These are phyloP conservation scores for Trichomonascaceae sp. DNA, from an alignment of 1,139 yeast species.

Conservation along the genomic window DNA sequence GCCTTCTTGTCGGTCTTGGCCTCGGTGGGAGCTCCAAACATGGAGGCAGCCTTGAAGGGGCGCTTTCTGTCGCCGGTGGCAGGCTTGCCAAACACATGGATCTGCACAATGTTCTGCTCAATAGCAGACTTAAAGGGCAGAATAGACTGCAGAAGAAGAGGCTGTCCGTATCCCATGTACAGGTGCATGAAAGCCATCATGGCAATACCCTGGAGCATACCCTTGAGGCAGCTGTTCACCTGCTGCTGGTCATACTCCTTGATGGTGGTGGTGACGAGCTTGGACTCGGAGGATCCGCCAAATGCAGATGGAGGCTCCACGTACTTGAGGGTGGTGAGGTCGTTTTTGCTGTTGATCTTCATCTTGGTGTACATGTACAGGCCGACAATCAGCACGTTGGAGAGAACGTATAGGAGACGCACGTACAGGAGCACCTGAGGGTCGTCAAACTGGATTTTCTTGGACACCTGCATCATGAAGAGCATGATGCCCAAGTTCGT, in stretches of 20 bases:
- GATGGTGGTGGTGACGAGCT: conserved; percentile 75
- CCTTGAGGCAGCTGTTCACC: conserved; percentile 61
- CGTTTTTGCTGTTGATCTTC: conserved; percentile 57
- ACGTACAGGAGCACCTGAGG: conserved; percentile 64
- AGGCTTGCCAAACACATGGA: conserved; percentile 73
- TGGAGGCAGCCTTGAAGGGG: conserved; percentile 85
- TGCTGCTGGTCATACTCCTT: conserved; percentile 90
- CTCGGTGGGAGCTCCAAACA: conserved; percentile 60
- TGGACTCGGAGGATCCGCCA: conserved; percentile 61
- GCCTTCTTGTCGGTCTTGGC: conserved; percentile 76
- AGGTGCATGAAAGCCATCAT: conserved; percentile 99
- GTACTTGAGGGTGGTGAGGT: conserved; percentile 82
- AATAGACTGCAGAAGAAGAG: conserved; percentile 87
- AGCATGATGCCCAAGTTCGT: conserved; percentile 84
- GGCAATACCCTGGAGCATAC: conserved; percentile 79
- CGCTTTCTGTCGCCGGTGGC: conserved; percentile 90
- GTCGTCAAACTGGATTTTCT: conserved; percentile 80
- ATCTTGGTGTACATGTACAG: conserved; percentile 53
- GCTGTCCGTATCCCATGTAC: conserved; percentile 96
- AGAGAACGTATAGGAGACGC: conserved; percentile 55
- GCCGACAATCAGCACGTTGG: conserved; percentile 53
- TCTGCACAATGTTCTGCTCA: conserved; percentile 84
- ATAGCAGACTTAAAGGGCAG: conserved; percentile 82
- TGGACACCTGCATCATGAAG: conserved; percentile 93
- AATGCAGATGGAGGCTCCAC: conserved; percentile 77